Conservation (phyloP, 1,284 basidiomycete species). For the Pyrrhoderma lamaoense region DNA sequence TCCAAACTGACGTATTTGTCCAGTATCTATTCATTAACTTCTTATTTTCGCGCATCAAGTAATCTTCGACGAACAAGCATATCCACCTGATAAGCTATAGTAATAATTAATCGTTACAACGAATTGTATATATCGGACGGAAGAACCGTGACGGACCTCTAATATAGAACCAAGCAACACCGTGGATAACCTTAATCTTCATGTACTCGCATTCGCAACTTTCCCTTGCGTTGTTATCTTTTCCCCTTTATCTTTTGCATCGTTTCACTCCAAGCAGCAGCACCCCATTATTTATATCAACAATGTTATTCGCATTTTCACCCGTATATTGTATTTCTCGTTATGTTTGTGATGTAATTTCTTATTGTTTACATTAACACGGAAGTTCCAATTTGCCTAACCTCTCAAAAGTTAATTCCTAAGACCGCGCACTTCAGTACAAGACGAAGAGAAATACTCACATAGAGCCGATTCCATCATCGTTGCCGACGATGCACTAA, state of each 20-base stretch:
- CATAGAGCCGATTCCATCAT: background rate
- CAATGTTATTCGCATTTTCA: slow-evolving; percentile 5
- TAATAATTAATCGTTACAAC: slow-evolving; percentile 6
- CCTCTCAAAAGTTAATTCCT: too few species aligned
- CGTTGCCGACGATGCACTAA: too few species aligned
- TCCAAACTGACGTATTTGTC: background rate
- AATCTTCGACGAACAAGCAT: background rate
- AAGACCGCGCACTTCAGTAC: too few species aligned
- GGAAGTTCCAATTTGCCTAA: too few species aligned
- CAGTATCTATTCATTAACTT: background rate
- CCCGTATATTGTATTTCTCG: too few species aligned
- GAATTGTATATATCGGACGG: background rate
- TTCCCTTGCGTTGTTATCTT: background rate
- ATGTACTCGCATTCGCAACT: slow-evolving; percentile 4
- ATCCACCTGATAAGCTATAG: slow-evolving; percentile 10
- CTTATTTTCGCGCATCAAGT: slow-evolving; percentile 8
- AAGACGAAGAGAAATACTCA: too few species aligned
- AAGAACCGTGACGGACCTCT: slow-evolving; percentile 2
- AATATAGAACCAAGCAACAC: background rate
- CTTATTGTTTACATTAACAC: too few species aligned
- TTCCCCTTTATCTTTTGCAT: too few species aligned
- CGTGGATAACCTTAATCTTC: background rate
- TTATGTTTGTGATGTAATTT: too few species aligned
- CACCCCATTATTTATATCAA: slow-evolving; percentile 14
- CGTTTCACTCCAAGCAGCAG: background rate